These are phyloP conservation scores for Malassezia sympodialis DNA, from an alignment of 1,284 basidiomycete genomes.

Conservation along the genomic window DNA sequence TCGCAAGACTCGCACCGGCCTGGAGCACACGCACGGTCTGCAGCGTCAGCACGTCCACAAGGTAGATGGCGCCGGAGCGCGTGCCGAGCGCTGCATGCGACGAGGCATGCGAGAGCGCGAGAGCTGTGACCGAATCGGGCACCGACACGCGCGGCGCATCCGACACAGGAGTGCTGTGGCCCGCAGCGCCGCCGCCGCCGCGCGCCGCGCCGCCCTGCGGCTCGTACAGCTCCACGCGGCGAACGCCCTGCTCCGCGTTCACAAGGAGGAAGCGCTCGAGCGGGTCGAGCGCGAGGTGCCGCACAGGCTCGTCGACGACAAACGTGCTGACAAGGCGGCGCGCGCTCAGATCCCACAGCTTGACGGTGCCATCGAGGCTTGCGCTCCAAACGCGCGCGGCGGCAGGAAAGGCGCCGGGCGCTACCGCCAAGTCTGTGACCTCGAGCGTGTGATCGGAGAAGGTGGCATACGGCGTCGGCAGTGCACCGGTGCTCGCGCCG, in stretches of 20 bases:
- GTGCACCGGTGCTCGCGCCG: slow-evolving; percentile 28
- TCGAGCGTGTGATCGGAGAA: slow-evolving; percentile 84
- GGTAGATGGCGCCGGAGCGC: slow-evolving; percentile 57
- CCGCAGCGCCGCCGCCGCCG: slow-evolving; percentile 7
- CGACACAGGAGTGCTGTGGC: neutral
- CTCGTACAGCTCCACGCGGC: slow-evolving; percentile 70
- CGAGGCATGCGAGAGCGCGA: slow-evolving; percentile 65
- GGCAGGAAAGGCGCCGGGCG: slow-evolving; percentile 64
- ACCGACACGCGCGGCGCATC: slow-evolving; percentile 14
- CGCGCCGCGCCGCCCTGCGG: slow-evolving; percentile 28
- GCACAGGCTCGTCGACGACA: slow-evolving; percentile 62
- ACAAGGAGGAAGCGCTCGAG: slow-evolving; percentile 81
- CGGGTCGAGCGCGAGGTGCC: slow-evolving; percentile 64
- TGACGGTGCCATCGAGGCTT: slow-evolving; percentile 81
- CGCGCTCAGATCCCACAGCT: slow-evolving; percentile 76
- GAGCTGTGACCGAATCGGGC: slow-evolving; percentile 54
- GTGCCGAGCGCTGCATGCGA: slow-evolving; percentile 53
- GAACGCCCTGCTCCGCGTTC: slow-evolving; percentile 50
- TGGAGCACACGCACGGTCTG: slow-evolving; percentile 65
- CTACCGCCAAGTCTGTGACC: slow-evolving; percentile 69
- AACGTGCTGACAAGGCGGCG: slow-evolving; percentile 73
- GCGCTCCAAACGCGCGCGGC: slow-evolving; percentile 67
- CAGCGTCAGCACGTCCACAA: slow-evolving; percentile 80
- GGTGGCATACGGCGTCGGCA: slow-evolving; percentile 64
- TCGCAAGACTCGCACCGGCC: slow-evolving; percentile 20